Evolutionary conservation across 805 yeast species (phyloP), one percentile per base, ranked within the genome.

Genomic region (Yarrowia divulgata): DNA sequence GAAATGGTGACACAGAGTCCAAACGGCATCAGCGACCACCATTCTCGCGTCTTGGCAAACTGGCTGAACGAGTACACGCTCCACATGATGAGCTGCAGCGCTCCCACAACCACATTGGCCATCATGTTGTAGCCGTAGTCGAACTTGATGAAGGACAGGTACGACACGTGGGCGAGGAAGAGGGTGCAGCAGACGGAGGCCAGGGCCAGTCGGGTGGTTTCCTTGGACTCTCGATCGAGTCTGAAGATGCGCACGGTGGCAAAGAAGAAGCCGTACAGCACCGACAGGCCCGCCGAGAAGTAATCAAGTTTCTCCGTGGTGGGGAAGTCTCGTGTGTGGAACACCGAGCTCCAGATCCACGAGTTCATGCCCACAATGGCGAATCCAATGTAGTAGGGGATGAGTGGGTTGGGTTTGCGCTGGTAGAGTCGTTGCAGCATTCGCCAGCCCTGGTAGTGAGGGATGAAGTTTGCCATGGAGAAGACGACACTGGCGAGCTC

Each of bases 81-180:
- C 88, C 88, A 86, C 42, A 83, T 75, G 2, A 84, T 71, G 76
- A 93, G 90, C 74, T 94, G 98, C 6, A 88, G 71, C 3, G 93
- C 69, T 0, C 98, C 99, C 66, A 92, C 84, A 0, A 84, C 77
- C 1, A 95, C 88, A 74, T 95, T 94, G 35, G 95, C 97, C 72
- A 85, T 84, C 98, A 95, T 94, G 79, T 94, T 94, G 77, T 95
- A 95, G 1, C 96, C 88, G 79, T 94, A 94, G 70, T 92, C 90
- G 94, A 97, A 94, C 73, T 89, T 89, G 12, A 85, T 76, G 14
- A 84, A 80, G 55, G 84, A 80, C 42, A 95, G 80, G 71, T 94
- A 83, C 42, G 84, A 75, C 13, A 95, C 81, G 77, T 94, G 99
- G 16, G 81, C 79, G 0, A 81, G 29, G 72, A 90, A 92, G 37